These are phyloP conservation scores for Yamadazyma triangularis DNA, from an alignment of 1,139 yeast genomes.

Conservation along the genomic window DNA sequence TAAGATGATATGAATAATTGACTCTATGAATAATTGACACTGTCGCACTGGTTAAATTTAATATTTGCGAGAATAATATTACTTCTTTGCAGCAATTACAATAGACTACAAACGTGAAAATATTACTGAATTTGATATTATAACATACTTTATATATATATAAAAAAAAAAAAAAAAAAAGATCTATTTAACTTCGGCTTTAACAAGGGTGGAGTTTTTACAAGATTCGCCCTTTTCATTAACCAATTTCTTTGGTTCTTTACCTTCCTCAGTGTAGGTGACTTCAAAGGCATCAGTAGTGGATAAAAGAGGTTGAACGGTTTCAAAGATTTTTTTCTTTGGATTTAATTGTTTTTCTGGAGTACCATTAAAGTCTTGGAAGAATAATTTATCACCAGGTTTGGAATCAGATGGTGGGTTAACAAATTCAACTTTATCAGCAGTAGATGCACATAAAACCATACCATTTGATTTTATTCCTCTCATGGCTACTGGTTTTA, in stretches of 20 bases:
- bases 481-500: slow-evolving; percentile 66
- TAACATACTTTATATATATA: too few species aligned
- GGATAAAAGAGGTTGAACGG: slow-evolving; percentile 84
- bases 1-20: too few species aligned
- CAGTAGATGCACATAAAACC: slow-evolving; percentile 90
- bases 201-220: slow-evolving; percentile 61
- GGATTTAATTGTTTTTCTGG: slow-evolving; percentile 96
- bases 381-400: slow-evolving; percentile 95
- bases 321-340: slow-evolving; percentile 97
- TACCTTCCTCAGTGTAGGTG: slow-evolving; percentile 77
- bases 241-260: slow-evolving; percentile 71
- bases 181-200: slow-evolving; percentile 74
- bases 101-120: too few species aligned
- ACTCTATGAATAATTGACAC: too few species aligned
- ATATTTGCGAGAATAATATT: too few species aligned
- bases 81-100: too few species aligned
- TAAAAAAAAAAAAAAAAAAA: too few species aligned
- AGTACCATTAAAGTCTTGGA: slow-evolving; percentile 80
- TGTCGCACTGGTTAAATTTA: too few species aligned
- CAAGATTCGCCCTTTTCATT: slow-evolving; percentile 71
- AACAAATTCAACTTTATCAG: slow-evolving; percentile 76
- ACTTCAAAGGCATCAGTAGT: slow-evolving; percentile 76
- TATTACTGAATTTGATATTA: too few species aligned
- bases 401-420: slow-evolving; percentile 93
- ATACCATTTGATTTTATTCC: slow-evolving; percentile 94